These are phyloP conservation scores for Phytophthora cactorum DNA, from an alignment of 352 stramenopile genomes.

Conservation along the genomic window DNA sequence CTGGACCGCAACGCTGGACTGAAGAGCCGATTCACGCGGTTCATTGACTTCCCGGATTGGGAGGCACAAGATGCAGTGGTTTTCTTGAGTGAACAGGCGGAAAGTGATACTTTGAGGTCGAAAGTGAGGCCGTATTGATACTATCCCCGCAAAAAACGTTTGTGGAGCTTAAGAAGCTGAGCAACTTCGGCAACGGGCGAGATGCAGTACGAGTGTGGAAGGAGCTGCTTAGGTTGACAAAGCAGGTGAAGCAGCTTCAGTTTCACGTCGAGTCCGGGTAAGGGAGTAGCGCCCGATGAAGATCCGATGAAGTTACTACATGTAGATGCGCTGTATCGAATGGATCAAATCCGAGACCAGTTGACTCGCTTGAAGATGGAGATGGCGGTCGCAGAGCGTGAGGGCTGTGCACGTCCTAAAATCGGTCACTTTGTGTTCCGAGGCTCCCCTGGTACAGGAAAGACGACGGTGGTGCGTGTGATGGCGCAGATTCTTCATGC, in stretches of 20 bases:
- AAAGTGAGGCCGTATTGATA: slow-evolving; percentile 53
- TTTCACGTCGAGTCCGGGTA: slow-evolving; percentile 42
- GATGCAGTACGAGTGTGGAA: slow-evolving; percentile 83
- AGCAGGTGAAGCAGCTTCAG: slow-evolving; percentile 41
- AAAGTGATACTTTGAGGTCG: slow-evolving; percentile 73
- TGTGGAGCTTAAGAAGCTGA: slow-evolving; percentile 60
- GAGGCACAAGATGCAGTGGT: slow-evolving; percentile 76
- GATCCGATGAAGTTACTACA: slow-evolving; percentile 53
- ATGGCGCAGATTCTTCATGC: slow-evolving; percentile 95
- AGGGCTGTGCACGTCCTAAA: slow-evolving; percentile 59
- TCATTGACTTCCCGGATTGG: slow-evolving; percentile 91
- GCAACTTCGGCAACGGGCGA: slow-evolving; percentile 92
- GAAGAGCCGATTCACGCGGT: slow-evolving; percentile 91
- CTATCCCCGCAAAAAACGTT: slow-evolving; percentile 59
- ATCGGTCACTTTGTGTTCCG: slow-evolving; percentile 91
- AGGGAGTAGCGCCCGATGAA: slow-evolving; percentile 49
- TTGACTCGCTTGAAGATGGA: slow-evolving; percentile 56
- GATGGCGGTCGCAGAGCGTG: slow-evolving; percentile 65
- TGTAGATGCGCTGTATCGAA: slow-evolving; percentile 58
- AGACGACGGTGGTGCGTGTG: slow-evolving; percentile 90
- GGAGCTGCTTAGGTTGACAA: slow-evolving; percentile 46
- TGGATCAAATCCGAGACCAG: slow-evolving; percentile 57
- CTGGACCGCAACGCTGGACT: slow-evolving; percentile 87
- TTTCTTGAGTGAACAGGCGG: slow-evolving; percentile 58
- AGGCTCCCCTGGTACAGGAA: slow-evolving; percentile 86